phyloP scores from a whole-genome alignment of 495 filamentous ascomycete genomes.

The Saxophila tyrrhenica region DNA sequence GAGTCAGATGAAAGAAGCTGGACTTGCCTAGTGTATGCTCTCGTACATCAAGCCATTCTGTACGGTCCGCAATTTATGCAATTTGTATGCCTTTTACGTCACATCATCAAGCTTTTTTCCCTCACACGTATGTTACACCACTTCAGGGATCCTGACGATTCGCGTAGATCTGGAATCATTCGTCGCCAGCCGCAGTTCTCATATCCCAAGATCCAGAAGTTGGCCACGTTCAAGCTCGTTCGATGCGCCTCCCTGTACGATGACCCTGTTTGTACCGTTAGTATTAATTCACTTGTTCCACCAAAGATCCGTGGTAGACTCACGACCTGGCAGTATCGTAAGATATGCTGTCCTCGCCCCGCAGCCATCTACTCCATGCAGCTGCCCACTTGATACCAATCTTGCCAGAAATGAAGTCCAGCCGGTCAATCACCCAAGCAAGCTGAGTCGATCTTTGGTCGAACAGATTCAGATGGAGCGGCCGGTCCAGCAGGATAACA shows the following conservation, averaged over 20 bases:
- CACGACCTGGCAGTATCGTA: constrained; percentile 13
- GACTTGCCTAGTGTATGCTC: background rate
- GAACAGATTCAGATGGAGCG: constrained; percentile 4
- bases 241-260: background rate
- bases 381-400: constrained; percentile 6
- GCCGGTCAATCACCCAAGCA: constrained; percentile 9
- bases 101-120: too few relatives aligned
- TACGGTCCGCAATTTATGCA: too few relatives aligned
- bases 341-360: background rate
- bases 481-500: constrained; percentile 2
- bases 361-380: background rate
- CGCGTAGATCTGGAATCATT: too few relatives aligned
- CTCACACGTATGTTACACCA: too few relatives aligned
- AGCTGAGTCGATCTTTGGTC: constrained; percentile 7
- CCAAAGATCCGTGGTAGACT: too few relatives aligned
- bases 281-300: too few relatives aligned
- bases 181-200: too few relatives aligned
- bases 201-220: too few relatives aligned
- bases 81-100: too few relatives aligned
- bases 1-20: background rate
- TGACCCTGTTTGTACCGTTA: background rate
- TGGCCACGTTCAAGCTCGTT: too few relatives aligned
- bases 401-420: constrained; percentile 3
- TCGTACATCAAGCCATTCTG: too few relatives aligned
- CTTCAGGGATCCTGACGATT: too few relatives aligned